Evolutionary conservation across 257 asterid genomes (phyloP).

Genomic region (Ilex asprella): DNA sequence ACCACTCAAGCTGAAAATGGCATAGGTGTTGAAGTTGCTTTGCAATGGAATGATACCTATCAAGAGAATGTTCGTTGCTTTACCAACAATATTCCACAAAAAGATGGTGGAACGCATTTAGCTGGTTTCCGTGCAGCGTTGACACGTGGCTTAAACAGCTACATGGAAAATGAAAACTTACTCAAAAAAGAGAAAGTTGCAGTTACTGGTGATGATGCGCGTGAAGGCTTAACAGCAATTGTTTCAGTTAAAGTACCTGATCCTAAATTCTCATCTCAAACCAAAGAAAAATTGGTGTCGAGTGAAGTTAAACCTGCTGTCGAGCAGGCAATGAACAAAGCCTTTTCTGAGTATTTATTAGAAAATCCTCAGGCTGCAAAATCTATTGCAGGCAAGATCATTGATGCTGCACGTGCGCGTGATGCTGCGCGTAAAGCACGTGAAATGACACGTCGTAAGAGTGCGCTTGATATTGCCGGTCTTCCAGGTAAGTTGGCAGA

Average conservation of each 20-base stretch:
- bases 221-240: neutral
- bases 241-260: neutral
- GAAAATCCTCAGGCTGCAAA: neutral
- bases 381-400: neutral
- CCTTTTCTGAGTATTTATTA: neutral
- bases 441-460: neutral
- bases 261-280: neutral
- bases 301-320: neutral
- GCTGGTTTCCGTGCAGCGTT: neutral
- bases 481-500: neutral
- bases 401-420: neutral
- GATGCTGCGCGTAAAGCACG: neutral
- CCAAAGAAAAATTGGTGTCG: neutral
- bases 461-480: neutral
- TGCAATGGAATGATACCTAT: neutral
- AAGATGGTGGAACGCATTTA: neutral
- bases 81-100: neutral
- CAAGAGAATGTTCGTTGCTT: neutral
- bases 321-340: neutral
- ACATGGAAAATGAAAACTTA: neutral
- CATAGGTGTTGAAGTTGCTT: neutral
- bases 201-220: neutral
- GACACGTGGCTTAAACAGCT: neutral
- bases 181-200: neutral
- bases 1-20: no score